phyloP scores from a whole-genome alignment of 2,329 filamentous ascomycete species.

The Trichoderma sp. region DNA sequence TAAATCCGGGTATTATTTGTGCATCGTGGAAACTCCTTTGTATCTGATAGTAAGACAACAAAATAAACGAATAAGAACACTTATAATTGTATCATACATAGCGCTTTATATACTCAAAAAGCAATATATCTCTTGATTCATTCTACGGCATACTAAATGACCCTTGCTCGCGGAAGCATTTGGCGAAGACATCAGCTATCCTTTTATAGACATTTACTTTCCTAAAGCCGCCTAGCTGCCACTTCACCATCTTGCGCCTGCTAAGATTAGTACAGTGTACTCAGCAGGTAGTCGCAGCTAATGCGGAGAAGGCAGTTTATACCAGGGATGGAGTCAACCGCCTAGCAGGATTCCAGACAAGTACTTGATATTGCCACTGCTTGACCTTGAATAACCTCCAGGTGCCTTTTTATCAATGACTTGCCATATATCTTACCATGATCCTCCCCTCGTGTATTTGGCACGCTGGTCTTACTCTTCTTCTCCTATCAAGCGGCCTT shows the following conservation, averaged over 20 bases:
- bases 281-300: background rate
- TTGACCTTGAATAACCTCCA: background rate
- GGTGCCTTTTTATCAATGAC: background rate
- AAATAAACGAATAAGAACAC: background rate
- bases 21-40: background rate
- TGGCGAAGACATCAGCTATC: background rate
- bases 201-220: background rate
- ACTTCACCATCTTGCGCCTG: background rate
- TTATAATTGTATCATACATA: background rate
- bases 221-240: background rate
- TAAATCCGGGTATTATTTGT: background rate
- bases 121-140: background rate
- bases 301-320: background rate
- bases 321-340: background rate
- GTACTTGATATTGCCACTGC: background rate
- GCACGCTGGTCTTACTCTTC: background rate
- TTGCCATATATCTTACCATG: slow-evolving; percentile 6
- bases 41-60: background rate
- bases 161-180: background rate
- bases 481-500: background rate
- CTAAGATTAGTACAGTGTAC: background rate
- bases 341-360: background rate
- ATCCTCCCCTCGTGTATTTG: slow-evolving; percentile 7
- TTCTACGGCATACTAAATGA: background rate
- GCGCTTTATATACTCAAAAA: background rate